These are phyloP conservation scores for Podila minutissima DNA, from an alignment of 192 early-diverging fungal genomes.

Conservation along the genomic window DNA sequence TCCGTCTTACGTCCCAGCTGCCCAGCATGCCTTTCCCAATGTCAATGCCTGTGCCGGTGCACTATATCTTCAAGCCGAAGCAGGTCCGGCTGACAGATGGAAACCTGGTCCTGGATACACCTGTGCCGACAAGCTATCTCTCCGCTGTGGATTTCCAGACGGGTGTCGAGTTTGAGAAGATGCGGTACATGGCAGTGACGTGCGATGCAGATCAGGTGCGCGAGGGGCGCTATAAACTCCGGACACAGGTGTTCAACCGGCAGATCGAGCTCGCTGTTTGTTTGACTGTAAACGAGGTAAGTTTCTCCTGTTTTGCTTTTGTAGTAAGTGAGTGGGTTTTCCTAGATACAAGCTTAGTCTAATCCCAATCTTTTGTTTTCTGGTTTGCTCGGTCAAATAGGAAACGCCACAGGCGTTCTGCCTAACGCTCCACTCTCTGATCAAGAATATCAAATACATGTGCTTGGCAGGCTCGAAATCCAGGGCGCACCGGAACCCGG, in stretches of 20 bases:
- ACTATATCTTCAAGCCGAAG: conserved; percentile 50
- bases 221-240: conserved; percentile 64
- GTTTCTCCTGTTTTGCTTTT: too few relatives aligned
- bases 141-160: conserved; percentile 56
- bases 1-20: conserved; percentile 14
- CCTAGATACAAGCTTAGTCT: neutral
- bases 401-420: conserved; percentile 48
- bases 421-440: conserved; percentile 40
- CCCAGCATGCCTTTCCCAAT: conserved; percentile 31
- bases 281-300: conserved; percentile 83
- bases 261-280: conserved; percentile 91
- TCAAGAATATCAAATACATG: conserved; percentile 46
- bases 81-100: conserved; percentile 71
- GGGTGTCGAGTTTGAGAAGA: conserved; percentile 71
- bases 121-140: conserved; percentile 66
- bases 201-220: conserved; percentile 71
- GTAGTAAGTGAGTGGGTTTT: neutral
- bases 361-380: neutral
- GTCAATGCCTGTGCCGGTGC: conserved; percentile 42
- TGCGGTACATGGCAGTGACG: conserved; percentile 78
- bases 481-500: conserved; percentile 31
- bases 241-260: conserved; percentile 73
- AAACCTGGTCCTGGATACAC: conserved; percentile 72
- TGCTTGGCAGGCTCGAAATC: conserved; percentile 25
- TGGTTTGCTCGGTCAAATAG: conserved; percentile 15